A percentile compares a stretch with the other conserved stretches of the same genome.
phyloP scores from a whole-genome alignment of 2,329 filamentous ascomycete species.

The Blumeria hordei region DNA sequence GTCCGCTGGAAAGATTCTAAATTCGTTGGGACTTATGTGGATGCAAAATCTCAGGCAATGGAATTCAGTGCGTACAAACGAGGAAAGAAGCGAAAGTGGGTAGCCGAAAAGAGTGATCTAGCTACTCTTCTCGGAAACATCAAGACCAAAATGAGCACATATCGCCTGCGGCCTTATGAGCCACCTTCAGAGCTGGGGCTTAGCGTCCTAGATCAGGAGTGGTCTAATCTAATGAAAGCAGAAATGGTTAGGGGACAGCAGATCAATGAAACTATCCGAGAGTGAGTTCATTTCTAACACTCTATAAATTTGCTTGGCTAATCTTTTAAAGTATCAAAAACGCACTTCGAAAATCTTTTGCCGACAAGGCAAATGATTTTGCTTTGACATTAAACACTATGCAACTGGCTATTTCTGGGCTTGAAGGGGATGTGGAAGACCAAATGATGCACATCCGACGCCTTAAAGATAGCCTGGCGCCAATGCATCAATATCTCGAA shows the following conservation, averaged over 20 bases:
- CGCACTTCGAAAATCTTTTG: slow-evolving; percentile 70
- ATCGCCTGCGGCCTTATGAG: slow-evolving; percentile 72
- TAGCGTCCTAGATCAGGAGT: slow-evolving; percentile 61
- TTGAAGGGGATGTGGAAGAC: slow-evolving; percentile 92
- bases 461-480: slow-evolving; percentile 63
- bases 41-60: slow-evolving; percentile 67
- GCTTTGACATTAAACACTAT: slow-evolving; percentile 86
- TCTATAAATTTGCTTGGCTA: slow-evolving; percentile 8
- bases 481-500: slow-evolving; percentile 74
- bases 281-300: slow-evolving; percentile 26
- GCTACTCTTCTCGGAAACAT: slow-evolving; percentile 88
- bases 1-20: slow-evolving; percentile 53
- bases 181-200: slow-evolving; percentile 65
- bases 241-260: slow-evolving; percentile 77
- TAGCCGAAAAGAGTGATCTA: slow-evolving; percentile 90
- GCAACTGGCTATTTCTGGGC: slow-evolving; percentile 80
- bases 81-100: slow-evolving; percentile 80
- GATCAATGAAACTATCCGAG: slow-evolving; percentile 95
- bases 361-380: slow-evolving; percentile 96
- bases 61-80: slow-evolving; percentile 79
- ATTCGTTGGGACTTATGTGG: slow-evolving; percentile 77
- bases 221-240: slow-evolving; percentile 53
- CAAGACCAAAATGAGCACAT: slow-evolving; percentile 94
- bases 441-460: slow-evolving; percentile 71
- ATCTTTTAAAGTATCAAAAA: slow-evolving; percentile 58